Conservation (phyloP, 768 basidiomycete genomes). For the Kwoniella sp. region DNA sequence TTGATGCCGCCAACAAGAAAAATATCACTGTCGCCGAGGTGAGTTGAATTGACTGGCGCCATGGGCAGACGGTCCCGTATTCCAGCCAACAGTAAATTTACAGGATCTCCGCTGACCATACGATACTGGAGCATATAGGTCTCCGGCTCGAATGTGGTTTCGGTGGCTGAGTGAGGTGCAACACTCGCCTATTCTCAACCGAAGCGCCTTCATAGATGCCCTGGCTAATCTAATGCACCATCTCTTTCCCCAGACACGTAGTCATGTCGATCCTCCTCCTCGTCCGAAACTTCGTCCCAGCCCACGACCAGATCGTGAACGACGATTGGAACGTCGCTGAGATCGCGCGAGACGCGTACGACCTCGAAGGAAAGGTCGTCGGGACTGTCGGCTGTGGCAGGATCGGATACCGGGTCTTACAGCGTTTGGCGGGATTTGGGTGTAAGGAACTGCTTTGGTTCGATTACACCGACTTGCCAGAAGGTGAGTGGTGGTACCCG, state of each 20-base stretch:
- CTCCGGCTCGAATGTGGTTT: slow-evolving; percentile 80
- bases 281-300: slow-evolving; percentile 77
- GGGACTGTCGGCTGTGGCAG: slow-evolving; percentile 79
- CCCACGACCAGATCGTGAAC: slow-evolving; percentile 74
- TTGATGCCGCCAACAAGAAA: slow-evolving; percentile 80
- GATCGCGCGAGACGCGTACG: slow-evolving; percentile 78
- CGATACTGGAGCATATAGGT: slow-evolving; percentile 50
- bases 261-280: slow-evolving; percentile 83
- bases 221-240: neutral
- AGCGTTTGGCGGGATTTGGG: slow-evolving; percentile 68
- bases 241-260: slow-evolving; percentile 27
- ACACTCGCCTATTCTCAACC: neutral
- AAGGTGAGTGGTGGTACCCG: slow-evolving; percentile 57
- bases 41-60: neutral
- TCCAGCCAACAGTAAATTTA: too few species aligned
- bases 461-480: slow-evolving; percentile 73
- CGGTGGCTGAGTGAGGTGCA: slow-evolving; percentile 69
- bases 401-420: slow-evolving; percentile 82
- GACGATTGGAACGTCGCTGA: slow-evolving; percentile 87
- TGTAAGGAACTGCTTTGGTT: slow-evolving; percentile 89
- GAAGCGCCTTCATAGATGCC: neutral
- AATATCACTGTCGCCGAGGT: slow-evolving; percentile 76
- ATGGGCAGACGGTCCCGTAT: too few species aligned
- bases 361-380: slow-evolving; percentile 86
- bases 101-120: neutral